Conservation (phyloP, 1,139 yeast species). For the Diutina rugosa region DNA sequence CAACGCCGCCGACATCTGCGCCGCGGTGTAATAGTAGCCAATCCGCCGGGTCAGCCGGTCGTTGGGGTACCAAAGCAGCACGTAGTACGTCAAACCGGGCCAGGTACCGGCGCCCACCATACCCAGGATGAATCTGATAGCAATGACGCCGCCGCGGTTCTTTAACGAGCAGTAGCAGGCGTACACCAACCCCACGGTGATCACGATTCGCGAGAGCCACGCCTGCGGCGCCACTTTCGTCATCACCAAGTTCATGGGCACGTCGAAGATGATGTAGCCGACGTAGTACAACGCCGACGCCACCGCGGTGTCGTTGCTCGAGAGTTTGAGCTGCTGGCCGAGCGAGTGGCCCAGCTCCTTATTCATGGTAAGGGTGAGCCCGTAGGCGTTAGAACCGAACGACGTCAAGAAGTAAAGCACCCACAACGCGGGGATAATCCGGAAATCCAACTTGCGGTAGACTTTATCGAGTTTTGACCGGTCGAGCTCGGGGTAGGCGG, state of each 20-base stretch:
- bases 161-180: constrained; percentile 54
- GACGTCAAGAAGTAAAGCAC: constrained; percentile 66
- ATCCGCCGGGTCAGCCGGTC: constrained; percentile 67
- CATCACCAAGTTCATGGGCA: constrained; percentile 81
- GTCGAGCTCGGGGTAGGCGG: background rate
- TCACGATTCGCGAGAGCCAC: constrained; percentile 71
- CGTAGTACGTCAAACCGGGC: constrained; percentile 86
- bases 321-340: constrained; percentile 35
- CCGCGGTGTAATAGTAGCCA: constrained; percentile 86
- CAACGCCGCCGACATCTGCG: constrained; percentile 76
- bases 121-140: constrained; percentile 65
- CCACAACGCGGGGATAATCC: constrained; percentile 83
- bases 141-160: constrained; percentile 49
- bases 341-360: constrained; percentile 49
- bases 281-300: constrained; percentile 79
- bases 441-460: constrained; percentile 51
- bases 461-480: constrained; percentile 33
- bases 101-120: constrained; percentile 82
- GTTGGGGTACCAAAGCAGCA: constrained; percentile 78
- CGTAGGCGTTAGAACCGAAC: constrained; percentile 67
- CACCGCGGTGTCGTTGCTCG: constrained; percentile 47
- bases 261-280: constrained; percentile 72
- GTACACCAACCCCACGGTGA: constrained; percentile 67
- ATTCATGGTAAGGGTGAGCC: constrained; percentile 77
- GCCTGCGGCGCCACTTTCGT: constrained; percentile 75